Evolutionary conservation across 2,329 filamentous ascomycete genomes (phyloP).

Genomic region (Claviceps sp.): DNA sequence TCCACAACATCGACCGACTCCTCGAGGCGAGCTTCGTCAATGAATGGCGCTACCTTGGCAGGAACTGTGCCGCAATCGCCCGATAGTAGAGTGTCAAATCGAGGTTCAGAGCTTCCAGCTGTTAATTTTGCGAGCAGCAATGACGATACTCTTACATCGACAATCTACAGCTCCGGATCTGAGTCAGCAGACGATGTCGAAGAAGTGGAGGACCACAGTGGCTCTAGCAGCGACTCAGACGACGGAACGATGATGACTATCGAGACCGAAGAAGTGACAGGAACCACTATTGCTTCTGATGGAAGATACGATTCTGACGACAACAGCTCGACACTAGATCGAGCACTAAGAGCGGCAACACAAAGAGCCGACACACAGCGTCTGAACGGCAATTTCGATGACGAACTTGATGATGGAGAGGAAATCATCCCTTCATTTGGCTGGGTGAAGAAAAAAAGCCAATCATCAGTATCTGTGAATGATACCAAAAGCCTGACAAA

Average conservation of each 20-base stretch:
- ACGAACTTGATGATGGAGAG: conserved; percentile 48
- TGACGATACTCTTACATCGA: conserved; percentile 59
- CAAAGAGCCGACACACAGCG: conserved; percentile 60
- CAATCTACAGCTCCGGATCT: conserved; percentile 58
- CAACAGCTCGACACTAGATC: conserved; percentile 63
- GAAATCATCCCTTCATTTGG: conserved; percentile 66
- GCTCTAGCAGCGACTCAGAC: conserved; percentile 47
- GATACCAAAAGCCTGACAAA: conserved; percentile 17
- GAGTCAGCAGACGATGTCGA: conserved; percentile 42
- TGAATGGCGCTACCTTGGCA: conserved; percentile 20
- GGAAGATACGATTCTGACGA: conserved; percentile 45
- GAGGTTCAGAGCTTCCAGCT: conserved; percentile 51
- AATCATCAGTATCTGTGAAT: not conserved
- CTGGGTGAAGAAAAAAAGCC: conserved; percentile 48
- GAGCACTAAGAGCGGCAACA: conserved; percentile 63
- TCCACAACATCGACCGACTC: conserved; percentile 70
- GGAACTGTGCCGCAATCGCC: conserved; percentile 42
- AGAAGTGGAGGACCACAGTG: conserved; percentile 36
- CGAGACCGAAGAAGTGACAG: conserved; percentile 64
- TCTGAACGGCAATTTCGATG: conserved; percentile 34
- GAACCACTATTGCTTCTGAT: conserved; percentile 50
- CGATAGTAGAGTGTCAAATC: conserved; percentile 47
- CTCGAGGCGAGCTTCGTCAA: conserved; percentile 57
- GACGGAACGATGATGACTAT: conserved; percentile 74
- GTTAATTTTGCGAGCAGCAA: conserved; percentile 53